Conservation (phyloP, 495 filamentous ascomycete species). For the Trypethelium eluteriae region DNA sequence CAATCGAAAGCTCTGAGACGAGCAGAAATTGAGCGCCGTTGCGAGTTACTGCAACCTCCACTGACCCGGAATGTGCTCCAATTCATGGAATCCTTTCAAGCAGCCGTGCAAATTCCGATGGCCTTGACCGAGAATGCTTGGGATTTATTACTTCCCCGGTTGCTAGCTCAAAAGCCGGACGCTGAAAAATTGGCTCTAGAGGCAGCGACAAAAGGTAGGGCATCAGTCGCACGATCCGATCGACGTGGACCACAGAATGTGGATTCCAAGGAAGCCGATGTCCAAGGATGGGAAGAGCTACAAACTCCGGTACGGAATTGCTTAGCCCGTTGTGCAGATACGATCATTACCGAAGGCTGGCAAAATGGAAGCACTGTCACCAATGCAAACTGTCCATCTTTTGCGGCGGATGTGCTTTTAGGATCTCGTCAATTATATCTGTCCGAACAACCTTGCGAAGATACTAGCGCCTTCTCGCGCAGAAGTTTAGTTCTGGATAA, state of each 20-base stretch:
- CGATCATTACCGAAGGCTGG: conserved; percentile 55
- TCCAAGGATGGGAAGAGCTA: conserved; percentile 59
- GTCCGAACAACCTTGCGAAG: conserved; percentile 9
- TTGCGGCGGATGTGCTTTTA: conserved; percentile 59
- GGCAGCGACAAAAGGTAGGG: conserved; percentile 38
- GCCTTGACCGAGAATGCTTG: conserved; percentile 58
- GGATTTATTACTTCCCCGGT: conserved; percentile 55
- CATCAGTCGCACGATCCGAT: conserved; percentile 36
- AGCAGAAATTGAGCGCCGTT: conserved; percentile 61
- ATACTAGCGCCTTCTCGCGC: neutral
- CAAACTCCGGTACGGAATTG: conserved; percentile 55
- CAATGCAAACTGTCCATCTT: conserved; percentile 51
- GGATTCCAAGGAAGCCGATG: conserved; percentile 47
- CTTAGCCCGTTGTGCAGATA: conserved; percentile 55
- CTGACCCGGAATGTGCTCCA: conserved; percentile 49
- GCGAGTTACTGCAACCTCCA: conserved; percentile 53
- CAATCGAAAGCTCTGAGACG: conserved; percentile 53
- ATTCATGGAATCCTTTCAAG: conserved; percentile 62
- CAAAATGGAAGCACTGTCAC: conserved; percentile 47
- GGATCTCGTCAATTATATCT: conserved; percentile 49
- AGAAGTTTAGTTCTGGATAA: conserved; percentile 64
- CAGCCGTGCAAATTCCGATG: conserved; percentile 56
- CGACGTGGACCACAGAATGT: conserved; percentile 37
- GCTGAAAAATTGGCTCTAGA: conserved; percentile 46
- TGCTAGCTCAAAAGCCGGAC: conserved; percentile 53